Evolutionary conservation across 176 grass and related monocot species (phyloP).

Genomic region (Eremochloa ophiuroides): DNA sequence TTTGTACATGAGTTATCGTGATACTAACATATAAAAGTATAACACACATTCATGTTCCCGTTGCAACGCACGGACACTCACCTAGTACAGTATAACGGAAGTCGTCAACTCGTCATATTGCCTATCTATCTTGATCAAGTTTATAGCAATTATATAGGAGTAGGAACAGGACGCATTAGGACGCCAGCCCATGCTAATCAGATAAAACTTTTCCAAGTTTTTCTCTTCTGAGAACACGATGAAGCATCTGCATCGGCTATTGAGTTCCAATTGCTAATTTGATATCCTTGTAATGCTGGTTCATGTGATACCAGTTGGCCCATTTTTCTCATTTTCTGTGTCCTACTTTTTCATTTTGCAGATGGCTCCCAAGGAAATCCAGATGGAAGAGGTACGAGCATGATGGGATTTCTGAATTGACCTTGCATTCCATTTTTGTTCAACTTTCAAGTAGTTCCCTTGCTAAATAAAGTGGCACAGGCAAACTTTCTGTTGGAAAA

Average conservation of each 20-base stretch:
- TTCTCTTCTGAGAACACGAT: not conserved
- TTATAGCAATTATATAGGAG: no score
- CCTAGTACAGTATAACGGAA: no score
- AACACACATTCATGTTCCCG: no score
- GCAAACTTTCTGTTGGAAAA: slow-evolving; percentile 13
- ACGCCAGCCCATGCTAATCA: not conserved
- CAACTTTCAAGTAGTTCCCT: slow-evolving; percentile 37
- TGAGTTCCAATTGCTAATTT: not conserved
- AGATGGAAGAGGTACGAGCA: slow-evolving; percentile 67
- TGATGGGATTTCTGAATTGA: slow-evolving; percentile 28
- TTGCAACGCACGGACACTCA: no score
- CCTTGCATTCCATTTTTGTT: slow-evolving; percentile 28
- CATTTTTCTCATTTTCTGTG: slow-evolving; percentile 12
- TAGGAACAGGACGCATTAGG: no score
- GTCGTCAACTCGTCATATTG: no score
- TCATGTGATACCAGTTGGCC: not conserved
- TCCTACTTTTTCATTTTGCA: slow-evolving; percentile 32
- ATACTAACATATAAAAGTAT: no score
- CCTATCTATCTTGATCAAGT: no score
- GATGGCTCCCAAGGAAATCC: slow-evolving; percentile 80
- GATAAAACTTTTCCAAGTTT: not conserved
- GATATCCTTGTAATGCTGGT: not conserved
- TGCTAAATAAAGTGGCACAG: slow-evolving; percentile 7
- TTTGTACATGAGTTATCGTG: no score
- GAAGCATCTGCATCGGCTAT: not conserved